These are phyloP conservation scores for Thecaphora thlaspeos DNA, from an alignment of 1,284 basidiomycete genomes.

Conservation along the genomic window DNA sequence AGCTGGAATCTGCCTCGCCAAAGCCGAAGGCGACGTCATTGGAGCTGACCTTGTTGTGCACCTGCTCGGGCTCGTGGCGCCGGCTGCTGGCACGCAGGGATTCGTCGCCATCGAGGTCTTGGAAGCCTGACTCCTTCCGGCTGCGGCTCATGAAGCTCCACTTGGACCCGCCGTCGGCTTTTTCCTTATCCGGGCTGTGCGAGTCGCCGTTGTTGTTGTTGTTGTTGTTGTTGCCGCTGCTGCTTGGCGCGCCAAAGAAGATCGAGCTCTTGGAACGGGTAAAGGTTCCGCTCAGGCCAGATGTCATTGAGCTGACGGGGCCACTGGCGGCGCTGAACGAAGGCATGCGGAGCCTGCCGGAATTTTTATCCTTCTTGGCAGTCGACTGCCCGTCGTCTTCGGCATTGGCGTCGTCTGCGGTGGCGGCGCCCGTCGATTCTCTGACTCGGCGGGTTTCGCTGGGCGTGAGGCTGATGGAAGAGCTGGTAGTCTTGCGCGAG, in stretches of 20 bases:
- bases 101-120: not conserved
- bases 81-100: not conserved
- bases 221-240: slow-evolving; percentile 1
- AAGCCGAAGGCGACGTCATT: not conserved
- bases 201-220: slow-evolving; percentile 15
- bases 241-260: slow-evolving; percentile 2
- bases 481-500: slow-evolving; percentile 10
- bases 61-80: not conserved
- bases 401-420: not conserved
- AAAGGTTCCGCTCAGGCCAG: slow-evolving; percentile 18
- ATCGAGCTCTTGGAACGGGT: slow-evolving; percentile 7
- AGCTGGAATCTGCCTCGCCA: not conserved
- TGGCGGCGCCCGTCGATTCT: not conserved
- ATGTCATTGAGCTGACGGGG: slow-evolving; percentile 19
- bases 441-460: slow-evolving; percentile 3
- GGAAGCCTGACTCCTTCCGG: slow-evolving; percentile 23
- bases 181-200: slow-evolving; percentile 20
- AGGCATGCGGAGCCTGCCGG: slow-evolving; percentile 22
- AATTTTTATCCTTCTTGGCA: slow-evolving; percentile 10
- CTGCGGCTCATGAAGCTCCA: slow-evolving; percentile 19
- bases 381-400: slow-evolving; percentile 7
- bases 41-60: not conserved
- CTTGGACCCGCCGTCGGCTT: slow-evolving; percentile 10
- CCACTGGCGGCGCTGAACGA: slow-evolving; percentile 22
- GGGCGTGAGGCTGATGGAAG: slow-evolving; percentile 15